Evolutionary conservation across 352 stramenopile species (phyloP).

Genomic region (Globisporangium carolinianum): DNA sequence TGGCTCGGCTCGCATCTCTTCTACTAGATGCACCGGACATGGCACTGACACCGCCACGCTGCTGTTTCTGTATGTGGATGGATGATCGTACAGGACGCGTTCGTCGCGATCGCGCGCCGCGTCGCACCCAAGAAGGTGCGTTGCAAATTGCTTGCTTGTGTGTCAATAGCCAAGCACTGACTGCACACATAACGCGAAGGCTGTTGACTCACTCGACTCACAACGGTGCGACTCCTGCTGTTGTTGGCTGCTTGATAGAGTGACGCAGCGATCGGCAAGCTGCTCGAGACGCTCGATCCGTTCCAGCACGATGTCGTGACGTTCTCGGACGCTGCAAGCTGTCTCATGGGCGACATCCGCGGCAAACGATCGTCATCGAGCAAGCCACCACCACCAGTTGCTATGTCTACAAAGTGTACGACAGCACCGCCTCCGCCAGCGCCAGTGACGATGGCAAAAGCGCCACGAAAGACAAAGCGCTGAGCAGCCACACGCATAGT

Average conservation of each 20-base stretch:
- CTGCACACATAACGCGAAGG: too few relatives aligned
- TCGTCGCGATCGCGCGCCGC: conserved; percentile 22
- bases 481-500: background rate
- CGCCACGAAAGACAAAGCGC: background rate
- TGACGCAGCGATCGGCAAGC: conserved; percentile 26
- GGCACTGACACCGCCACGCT: background rate
- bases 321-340: conserved; percentile 54
- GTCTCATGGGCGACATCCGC: conserved; percentile 29
- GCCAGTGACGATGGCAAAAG: background rate
- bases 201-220: background rate
- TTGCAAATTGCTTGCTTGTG: background rate
- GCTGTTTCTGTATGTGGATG: conserved; percentile 5
- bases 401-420: background rate
- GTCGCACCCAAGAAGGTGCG: conserved; percentile 35
- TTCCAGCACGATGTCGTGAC: conserved; percentile 68
- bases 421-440: background rate
- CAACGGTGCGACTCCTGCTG: background rate
- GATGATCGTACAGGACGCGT: conserved; percentile 18
- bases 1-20: too few relatives aligned
- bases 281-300: conserved; percentile 55
- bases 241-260: conserved; percentile 13
- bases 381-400: conserved; percentile 4
- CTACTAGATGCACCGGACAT: background rate
- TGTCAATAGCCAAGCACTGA: too few relatives aligned
- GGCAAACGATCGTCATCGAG: conserved; percentile 12